Evolutionary conservation across 306 rosid genomes (phyloP).

Genomic region (Vigna nakashimae): DNA sequence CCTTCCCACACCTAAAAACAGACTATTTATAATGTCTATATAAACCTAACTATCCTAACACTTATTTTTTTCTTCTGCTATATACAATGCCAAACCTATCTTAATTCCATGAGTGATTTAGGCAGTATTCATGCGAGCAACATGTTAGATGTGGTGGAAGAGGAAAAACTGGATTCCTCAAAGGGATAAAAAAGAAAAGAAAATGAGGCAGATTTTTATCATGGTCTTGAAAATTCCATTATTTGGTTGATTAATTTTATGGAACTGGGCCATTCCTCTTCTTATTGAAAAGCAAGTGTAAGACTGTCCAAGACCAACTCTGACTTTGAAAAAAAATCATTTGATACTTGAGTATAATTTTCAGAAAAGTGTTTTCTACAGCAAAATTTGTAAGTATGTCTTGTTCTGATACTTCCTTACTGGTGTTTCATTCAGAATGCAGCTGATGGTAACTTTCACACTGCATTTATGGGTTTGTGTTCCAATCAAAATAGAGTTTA

Average conservation of each 20-base stretch:
- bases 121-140: no score
- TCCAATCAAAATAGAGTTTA: not conserved
- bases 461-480: conserved; percentile 10
- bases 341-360: no score
- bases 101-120: no score
- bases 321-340: not conserved
- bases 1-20: no score
- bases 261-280: not conserved
- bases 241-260: not conserved
- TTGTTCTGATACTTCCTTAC: not conserved
- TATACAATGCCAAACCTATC: no score
- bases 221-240: not conserved
- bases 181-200: not conserved
- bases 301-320: not conserved
- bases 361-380: not conserved
- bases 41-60: no score
- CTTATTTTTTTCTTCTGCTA: no score
- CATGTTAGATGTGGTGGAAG: no score
- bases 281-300: not conserved
- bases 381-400: not conserved
- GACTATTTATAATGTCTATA: no score
- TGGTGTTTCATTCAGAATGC: not conserved
- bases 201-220: not conserved
- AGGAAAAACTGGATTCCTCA: not conserved
- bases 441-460: not conserved